phyloP scores from a whole-genome alignment of 352 stramenopile species.

The Globisporangium sylvaticum region DNA sequence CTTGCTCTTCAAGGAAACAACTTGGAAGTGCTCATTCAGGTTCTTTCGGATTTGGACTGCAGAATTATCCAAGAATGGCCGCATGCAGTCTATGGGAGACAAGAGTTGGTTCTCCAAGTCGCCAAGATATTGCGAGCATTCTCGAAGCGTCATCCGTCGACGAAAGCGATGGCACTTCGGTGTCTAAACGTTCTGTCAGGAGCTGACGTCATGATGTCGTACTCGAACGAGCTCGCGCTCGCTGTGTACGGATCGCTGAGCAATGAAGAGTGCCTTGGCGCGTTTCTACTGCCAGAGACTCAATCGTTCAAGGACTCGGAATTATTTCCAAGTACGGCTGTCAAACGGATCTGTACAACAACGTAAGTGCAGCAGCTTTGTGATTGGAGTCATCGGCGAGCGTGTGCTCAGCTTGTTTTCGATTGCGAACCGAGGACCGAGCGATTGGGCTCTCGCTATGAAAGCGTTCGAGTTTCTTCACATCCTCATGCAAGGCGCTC shows the following conservation, averaged over 20 bases:
- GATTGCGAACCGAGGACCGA: not conserved
- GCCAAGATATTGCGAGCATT: not conserved
- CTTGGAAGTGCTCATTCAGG: not conserved
- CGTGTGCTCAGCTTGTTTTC: not conserved
- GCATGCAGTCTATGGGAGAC: not conserved
- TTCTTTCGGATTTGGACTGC: not conserved
- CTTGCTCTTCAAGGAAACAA: not conserved
- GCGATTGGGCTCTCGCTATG: not conserved
- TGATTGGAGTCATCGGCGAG: not conserved
- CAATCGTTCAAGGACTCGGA: not conserved
- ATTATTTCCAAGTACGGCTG: not conserved
- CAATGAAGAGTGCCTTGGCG: not conserved
- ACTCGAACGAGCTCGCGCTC: constrained; percentile 2
- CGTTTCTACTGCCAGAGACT: not conserved
- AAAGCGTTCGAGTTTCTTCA: constrained; percentile 4
- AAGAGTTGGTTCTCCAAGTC: constrained; percentile 4
- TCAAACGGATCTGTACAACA: not conserved
- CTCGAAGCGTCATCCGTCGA: not conserved
- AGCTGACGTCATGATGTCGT: constrained; percentile 11
- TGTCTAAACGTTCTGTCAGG: constrained; percentile 7
- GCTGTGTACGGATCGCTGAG: not conserved
- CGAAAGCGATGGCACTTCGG: not conserved
- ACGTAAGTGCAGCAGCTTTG: not conserved
- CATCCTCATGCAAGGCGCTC: not conserved
- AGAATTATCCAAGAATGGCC: constrained; percentile 7